Percentiles rank a stretch among this genome's conserved stretches.
These are phyloP conservation scores for Narthecium ossifragum DNA, from an alignment of 106 monocot genomes.

Conservation along the genomic window DNA sequence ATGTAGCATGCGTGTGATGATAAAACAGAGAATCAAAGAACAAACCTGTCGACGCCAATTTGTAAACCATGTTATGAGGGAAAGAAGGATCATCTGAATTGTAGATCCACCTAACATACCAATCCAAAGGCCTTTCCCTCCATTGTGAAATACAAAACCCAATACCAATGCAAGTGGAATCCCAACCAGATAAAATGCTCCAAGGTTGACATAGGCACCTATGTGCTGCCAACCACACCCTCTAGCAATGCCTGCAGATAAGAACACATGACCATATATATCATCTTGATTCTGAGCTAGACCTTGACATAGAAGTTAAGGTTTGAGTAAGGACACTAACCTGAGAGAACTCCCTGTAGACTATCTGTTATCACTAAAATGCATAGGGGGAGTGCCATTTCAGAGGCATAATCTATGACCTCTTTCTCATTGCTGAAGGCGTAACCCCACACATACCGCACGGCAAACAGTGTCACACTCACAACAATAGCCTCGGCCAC, in stretches of 20 bases:
- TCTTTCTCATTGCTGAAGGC: constrained; percentile 61
- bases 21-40: not conserved
- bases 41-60: constrained; percentile 35
- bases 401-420: constrained; percentile 39
- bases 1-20: too few relatives aligned
- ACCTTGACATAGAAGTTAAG: too few relatives aligned
- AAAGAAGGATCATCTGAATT: constrained; percentile 29
- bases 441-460: constrained; percentile 32
- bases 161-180: constrained; percentile 30
- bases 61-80: constrained; percentile 21
- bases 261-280: too few relatives aligned
- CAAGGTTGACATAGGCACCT: constrained; percentile 48
- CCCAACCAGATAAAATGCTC: constrained; percentile 42
- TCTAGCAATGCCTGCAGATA: constrained; percentile 30
- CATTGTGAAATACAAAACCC: constrained; percentile 22
- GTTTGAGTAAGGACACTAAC: too few relatives aligned
- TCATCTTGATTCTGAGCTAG: too few relatives aligned
- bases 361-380: constrained; percentile 40
- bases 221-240: constrained; percentile 61
- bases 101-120: constrained; percentile 38
- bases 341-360: constrained; percentile 61
- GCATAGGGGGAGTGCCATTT: constrained; percentile 46
- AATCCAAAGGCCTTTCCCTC: constrained; percentile 53
- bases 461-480: constrained; percentile 27
- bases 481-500: constrained; percentile 24